Percentiles rank a stretch among this genome's conserved stretches.
phyloP scores from a whole-genome alignment of 108 stramenopile genomes.

The Nannochloropsis salina region DNA sequence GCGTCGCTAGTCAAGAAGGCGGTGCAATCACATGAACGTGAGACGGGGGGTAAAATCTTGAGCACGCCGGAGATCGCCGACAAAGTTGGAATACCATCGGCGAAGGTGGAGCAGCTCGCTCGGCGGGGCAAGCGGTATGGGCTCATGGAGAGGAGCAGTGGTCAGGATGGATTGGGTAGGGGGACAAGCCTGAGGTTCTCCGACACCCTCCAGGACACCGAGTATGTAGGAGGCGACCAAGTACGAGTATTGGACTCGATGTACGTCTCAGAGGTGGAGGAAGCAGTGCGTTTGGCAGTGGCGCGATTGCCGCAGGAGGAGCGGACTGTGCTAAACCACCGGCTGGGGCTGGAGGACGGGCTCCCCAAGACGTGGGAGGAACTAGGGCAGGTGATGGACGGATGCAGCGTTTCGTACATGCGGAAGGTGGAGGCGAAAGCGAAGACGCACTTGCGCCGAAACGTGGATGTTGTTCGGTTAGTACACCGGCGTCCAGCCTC shows the following conservation, averaged over 20 bases:
- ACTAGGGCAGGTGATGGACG: background rate
- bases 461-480: background rate
- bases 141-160: background rate
- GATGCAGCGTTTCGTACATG: background rate
- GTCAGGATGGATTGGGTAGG: background rate
- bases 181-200: no score
- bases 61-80: background rate
- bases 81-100: background rate
- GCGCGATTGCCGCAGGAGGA: conserved; percentile 10
- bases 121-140: background rate
- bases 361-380: background rate
- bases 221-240: background rate
- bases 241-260: background rate
- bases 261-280: background rate
- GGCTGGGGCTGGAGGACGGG: background rate
- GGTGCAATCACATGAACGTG: background rate
- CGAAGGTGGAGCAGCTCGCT: background rate
- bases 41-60: background rate
- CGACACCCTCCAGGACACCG: background rate
- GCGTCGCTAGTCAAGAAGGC: background rate
- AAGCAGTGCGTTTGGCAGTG: background rate
- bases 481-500: background rate
- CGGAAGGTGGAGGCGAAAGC: background rate
- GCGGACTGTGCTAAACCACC: background rate
- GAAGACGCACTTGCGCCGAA: background rate